Evolutionary conservation across 2,329 filamentous ascomycete genomes (phyloP).

Genomic region (Colletotrichum plurivorum): DNA sequence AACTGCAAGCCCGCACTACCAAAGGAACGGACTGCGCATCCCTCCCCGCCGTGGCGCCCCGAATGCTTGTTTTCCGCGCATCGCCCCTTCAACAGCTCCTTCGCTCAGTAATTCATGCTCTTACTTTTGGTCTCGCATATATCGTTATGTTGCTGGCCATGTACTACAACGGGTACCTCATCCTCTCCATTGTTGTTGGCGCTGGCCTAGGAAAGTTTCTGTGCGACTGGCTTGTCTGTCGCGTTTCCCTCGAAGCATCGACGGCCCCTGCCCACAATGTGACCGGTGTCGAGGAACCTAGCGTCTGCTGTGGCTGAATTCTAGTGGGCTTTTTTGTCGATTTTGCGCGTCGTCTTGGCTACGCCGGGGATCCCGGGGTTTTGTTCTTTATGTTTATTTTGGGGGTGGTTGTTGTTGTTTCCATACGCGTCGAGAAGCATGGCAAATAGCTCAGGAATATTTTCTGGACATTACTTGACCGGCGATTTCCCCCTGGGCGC

Average conservation of each 20-base stretch:
- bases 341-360: too few species aligned
- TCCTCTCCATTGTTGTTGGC: slow-evolving; percentile 61
- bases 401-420: background rate
- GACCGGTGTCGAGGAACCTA: slow-evolving; percentile 59
- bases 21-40: slow-evolving; percentile 34
- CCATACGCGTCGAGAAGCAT: background rate
- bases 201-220: slow-evolving; percentile 67
- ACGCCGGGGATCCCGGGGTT: background rate
- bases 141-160: slow-evolving; percentile 62
- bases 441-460: background rate
- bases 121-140: slow-evolving; percentile 59
- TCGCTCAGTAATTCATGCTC: slow-evolving; percentile 55
- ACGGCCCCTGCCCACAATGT: slow-evolving; percentile 41
- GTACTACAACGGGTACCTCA: slow-evolving; percentile 62
- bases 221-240: slow-evolving; percentile 66
- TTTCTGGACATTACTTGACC: too few species aligned
- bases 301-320: slow-evolving; percentile 61
- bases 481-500: too few species aligned
- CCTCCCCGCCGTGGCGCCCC: slow-evolving; percentile 37
- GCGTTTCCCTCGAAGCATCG: slow-evolving; percentile 46
- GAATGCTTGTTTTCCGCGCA: slow-evolving; percentile 53
- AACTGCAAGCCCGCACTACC: slow-evolving; percentile 42
- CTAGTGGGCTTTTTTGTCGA: background rate
- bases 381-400: slow-evolving; percentile 2
- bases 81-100: slow-evolving; percentile 57